Evolutionary conservation across 768 basidiomycete genomes (phyloP), one percentile per base, ranked within the genome.

Genomic region (Mycena polygramma): DNA sequence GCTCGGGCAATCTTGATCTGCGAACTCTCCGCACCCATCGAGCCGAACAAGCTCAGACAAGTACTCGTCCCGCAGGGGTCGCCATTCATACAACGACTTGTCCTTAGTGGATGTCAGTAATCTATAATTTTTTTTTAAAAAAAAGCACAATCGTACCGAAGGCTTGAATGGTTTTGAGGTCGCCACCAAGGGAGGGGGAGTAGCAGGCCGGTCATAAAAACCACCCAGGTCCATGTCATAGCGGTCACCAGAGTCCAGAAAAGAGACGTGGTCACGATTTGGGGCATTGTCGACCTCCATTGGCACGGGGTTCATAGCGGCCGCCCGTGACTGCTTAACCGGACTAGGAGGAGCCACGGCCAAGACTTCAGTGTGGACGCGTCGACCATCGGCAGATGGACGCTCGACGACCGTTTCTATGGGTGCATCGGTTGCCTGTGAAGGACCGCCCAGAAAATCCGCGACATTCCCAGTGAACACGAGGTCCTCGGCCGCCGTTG

Each of bases 31-130:
- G 4, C 11, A 15, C 7, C 65, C 65, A 15, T 59, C 65, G 9
- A 10, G 57, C n/a, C 65, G 49, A 0, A 66, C 37, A 1, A 59
- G 13, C 11, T n/a, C 22, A 37, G 20, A 36, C 20, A 66, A 36
- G 15, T 37, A 66, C 36, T 66, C 65, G 36, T 66, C 65, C 2
- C 65, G 65, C 4, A 46, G n/a, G 4, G 24, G 10, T 8, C 41
- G 4, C 54, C 53, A 66, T 10, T 46, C 53, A 13, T 49, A 24
- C 7, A 66, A 7, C 22, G 17, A 22, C 17, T 26, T 39, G 30
- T 66, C 64, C 64, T 66, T 20, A 24, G 7, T 7, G 15, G 15
- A 24, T 24, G 26, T 48, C 9, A 48, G 17, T 13, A 43, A 43
- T 43, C 41, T 2, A 43, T 7, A 41, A 14, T 7, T 13, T 13